Percentiles rank a stretch among this genome's conserved stretches.
These are phyloP conservation scores for Pedinophyceae sp. DNA, from an alignment of 139 green algal genomes.

Conservation along the genomic window DNA sequence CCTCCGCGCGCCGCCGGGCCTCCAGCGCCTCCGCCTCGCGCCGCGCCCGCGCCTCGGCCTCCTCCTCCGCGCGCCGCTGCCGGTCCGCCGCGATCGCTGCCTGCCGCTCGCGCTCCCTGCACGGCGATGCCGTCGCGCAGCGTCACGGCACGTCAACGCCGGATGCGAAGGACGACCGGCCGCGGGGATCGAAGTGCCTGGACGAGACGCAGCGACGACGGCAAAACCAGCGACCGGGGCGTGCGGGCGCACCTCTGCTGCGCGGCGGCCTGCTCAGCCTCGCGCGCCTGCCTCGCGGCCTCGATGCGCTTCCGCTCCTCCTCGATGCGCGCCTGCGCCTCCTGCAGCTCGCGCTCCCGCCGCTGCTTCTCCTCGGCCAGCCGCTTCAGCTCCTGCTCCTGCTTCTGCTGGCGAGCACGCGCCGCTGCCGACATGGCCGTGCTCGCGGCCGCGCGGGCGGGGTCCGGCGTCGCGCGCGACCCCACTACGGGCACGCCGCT, in stretches of 20 bases:
- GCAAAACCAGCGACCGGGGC: too few relatives aligned
- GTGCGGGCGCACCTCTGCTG: conserved; percentile 7
- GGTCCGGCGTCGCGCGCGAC: too few relatives aligned
- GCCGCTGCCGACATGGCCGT: too few relatives aligned
- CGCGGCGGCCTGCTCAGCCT: conserved; percentile 11
- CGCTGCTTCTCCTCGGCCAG: not conserved
- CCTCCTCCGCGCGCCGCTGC: not conserved
- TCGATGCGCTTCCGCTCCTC: not conserved
- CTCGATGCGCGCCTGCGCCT: too few relatives aligned
- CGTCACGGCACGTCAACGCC: too few relatives aligned
- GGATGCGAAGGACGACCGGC: too few relatives aligned
- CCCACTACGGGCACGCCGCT: not conserved
- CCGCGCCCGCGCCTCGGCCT: not conserved
- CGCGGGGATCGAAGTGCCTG: too few relatives aligned
- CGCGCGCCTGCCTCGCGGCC: not conserved
- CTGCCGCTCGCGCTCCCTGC: not conserved
- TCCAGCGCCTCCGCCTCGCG: not conserved
- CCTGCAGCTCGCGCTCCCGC: not conserved
- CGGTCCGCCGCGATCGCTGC: conserved; percentile 11
- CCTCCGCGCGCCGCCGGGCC: conserved; percentile 13
- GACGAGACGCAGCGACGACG: too few relatives aligned
- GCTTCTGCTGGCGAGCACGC: too few relatives aligned
- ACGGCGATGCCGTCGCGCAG: too few relatives aligned
- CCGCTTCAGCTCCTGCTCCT: not conserved
- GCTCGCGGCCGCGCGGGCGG: too few relatives aligned